Evolutionary conservation across 352 stramenopile genomes (phyloP).

Genomic region (Hyaloperonospora brassicae): DNA sequence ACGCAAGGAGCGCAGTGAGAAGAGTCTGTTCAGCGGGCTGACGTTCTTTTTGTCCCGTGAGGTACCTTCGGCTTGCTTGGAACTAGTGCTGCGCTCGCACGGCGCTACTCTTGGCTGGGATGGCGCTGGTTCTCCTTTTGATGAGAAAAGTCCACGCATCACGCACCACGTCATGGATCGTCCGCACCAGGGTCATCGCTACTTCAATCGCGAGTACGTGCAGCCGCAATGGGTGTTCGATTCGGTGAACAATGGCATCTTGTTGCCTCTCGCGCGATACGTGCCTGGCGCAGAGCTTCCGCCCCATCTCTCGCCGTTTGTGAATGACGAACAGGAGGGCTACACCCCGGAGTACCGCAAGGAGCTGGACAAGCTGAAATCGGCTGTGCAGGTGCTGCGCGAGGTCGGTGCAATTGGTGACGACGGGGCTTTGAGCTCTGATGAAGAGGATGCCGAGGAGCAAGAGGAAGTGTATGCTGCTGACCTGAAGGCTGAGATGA

Average conservation of each 20-base stretch:
- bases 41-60: constrained; percentile 93
- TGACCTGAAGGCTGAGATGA: constrained; percentile 73
- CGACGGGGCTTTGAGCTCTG: constrained; percentile 26
- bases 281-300: constrained; percentile 88
- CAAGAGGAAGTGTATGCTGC: constrained; percentile 66
- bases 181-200: constrained; percentile 82
- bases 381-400: constrained; percentile 60
- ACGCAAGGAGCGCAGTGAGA: constrained; percentile 68
- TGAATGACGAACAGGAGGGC: constrained; percentile 94
- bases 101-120: constrained; percentile 95
- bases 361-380: constrained; percentile 81
- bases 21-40: constrained; percentile 75
- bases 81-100: constrained; percentile 93
- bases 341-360: constrained; percentile 96
- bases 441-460: constrained; percentile 52
- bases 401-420: constrained; percentile 42
- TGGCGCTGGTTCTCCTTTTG: constrained; percentile 87
- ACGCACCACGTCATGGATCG: constrained; percentile 97
- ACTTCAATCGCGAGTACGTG: constrained; percentile 93
- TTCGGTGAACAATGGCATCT: constrained; percentile 93
- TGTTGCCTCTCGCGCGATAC: constrained; percentile 91
- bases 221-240: constrained; percentile 99
- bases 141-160: constrained; percentile 86
- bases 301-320: constrained; percentile 91
- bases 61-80: constrained; percentile 89